Percentiles rank a stretch among this genome's conserved stretches.
Evolutionary conservation across 257 asterid genomes (phyloP).

Genomic region (Mentha longifolia): DNA sequence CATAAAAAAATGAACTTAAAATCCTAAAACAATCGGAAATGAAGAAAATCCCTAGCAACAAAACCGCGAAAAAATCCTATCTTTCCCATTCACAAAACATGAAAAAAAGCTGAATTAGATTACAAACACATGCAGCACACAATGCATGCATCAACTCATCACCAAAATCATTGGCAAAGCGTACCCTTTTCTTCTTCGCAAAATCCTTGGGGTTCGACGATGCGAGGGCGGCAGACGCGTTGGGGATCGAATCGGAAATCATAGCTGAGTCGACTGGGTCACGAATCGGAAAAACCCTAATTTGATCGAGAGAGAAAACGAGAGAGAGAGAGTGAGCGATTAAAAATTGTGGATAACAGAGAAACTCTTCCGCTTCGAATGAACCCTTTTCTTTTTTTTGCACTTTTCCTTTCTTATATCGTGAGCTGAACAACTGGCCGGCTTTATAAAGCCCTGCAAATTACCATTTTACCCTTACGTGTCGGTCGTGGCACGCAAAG

Average conservation of each 20-base stretch:
- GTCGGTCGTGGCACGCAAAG: constrained; percentile 7
- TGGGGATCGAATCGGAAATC: constrained; percentile 76
- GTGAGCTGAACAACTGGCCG: constrained; percentile 20
- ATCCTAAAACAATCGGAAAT: constrained; percentile 4
- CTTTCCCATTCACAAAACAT: not conserved
- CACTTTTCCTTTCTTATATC: constrained; percentile 15
- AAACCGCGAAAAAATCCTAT: not conserved
- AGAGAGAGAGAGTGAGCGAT: constrained; percentile 33
- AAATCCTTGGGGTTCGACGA: constrained; percentile 71
- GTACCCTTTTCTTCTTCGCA: constrained; percentile 80
- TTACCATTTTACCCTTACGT: constrained; percentile 25
- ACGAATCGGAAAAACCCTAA: constrained; percentile 65
- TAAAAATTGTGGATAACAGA: constrained; percentile 51
- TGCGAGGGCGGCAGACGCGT: constrained; percentile 61
- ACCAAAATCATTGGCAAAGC: constrained; percentile 21
- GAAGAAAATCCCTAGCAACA: not conserved
- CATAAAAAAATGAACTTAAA: not conserved
- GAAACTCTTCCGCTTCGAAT: constrained; percentile 36
- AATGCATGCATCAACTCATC: constrained; percentile 25
- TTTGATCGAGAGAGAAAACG: constrained; percentile 42
- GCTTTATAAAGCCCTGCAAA: not conserved
- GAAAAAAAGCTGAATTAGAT: constrained; percentile 1
- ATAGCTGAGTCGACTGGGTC: constrained; percentile 50
- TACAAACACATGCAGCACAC: constrained; percentile 18
- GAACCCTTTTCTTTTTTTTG: constrained; percentile 23